Evolutionary conservation across 1,284 basidiomycete genomes (phyloP), one percentile per base, ranked within the genome.

Genomic region (Phylloporus sp.): DNA sequence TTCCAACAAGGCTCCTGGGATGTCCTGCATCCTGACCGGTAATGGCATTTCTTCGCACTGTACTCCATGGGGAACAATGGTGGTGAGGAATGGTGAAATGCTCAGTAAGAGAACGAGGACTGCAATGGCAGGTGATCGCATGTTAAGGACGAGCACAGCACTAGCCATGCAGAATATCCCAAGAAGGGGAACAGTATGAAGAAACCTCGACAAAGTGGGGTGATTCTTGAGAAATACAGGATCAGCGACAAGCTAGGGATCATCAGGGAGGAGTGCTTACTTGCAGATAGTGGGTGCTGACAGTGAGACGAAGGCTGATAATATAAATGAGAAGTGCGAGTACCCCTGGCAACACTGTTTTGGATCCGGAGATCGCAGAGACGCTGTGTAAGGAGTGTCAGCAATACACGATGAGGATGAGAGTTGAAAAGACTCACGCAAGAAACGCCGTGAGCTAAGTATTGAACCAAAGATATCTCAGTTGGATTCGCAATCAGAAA

Each of bases 251-350:
- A 39, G n/a, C n/a, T 20, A 2, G 13, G 24, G 12, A 6, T 22
- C 2, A 13, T 4, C 6, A n/a, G 31, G 11, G 5, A 13, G 17
- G 22, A 5, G 7, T 13, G 15, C 26, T 42, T 54, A 67, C 71
- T 13, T 46, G 52, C 28, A 66, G 34, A 22, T 62, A 63, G n/a
- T 57, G 58, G 2, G 54, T n/a, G n/a, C 62, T 61, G 40, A 55
- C 49, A 15, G 60, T 58, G n/a, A 72, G 49, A 28, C 62, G 64
- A 17, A 74, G 63, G 22, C 40, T 72, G 49, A 69, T 64, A 1
- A 65, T 74, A 24, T 66, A 72, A 13, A 72, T 56, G 8, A 72
- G 61, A 6, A 73, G 56, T 2, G 59, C 59, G 13, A 73, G 56
- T 0, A 44, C 59, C n/a, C 56, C 37, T 3, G 64, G 70, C n/a